Evolutionary conservation across 352 stramenopile species (phyloP).

Genomic region (Phytopythium delawarense): DNA sequence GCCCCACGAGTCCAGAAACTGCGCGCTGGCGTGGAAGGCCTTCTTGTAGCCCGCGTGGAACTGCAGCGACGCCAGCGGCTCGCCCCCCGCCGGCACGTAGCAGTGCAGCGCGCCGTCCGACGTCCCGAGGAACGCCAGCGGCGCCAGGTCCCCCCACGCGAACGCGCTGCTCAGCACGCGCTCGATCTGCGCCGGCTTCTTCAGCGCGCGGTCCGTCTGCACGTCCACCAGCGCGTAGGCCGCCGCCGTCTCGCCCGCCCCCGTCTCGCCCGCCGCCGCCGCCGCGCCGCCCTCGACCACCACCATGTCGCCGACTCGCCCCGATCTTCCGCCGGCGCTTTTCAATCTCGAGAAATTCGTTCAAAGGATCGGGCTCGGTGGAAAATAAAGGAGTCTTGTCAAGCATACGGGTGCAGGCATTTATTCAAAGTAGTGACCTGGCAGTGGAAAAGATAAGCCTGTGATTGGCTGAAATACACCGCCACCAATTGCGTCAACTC

Average conservation of each 20-base stretch:
- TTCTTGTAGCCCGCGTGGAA: slow-evolving; percentile 62
- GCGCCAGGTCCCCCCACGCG: slow-evolving; percentile 30
- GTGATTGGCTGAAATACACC: no score
- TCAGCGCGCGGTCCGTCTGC: slow-evolving; percentile 48
- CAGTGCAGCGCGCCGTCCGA: slow-evolving; percentile 58
- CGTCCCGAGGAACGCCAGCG: slow-evolving; percentile 52
- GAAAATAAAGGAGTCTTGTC: no score
- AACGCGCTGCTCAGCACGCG: slow-evolving; percentile 37
- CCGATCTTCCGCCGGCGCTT: not conserved
- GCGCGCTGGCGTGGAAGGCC: slow-evolving; percentile 45
- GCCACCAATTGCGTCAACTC: no score
- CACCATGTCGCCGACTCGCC: not conserved
- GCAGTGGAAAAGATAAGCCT: no score
- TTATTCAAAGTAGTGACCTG: no score
- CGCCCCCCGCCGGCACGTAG: slow-evolving; percentile 29
- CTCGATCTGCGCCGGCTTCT: slow-evolving; percentile 51
- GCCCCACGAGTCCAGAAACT: slow-evolving; percentile 67
- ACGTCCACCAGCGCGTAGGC: slow-evolving; percentile 46
- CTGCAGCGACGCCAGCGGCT: slow-evolving; percentile 22
- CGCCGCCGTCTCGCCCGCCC: not conserved
- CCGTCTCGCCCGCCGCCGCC: not conserved
- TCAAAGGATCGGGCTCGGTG: no score
- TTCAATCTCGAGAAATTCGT: not conserved
- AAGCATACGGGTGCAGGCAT: no score
- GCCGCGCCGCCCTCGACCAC: not conserved